Conservation (phyloP, 2,329 filamentous ascomycete genomes). For the Pseudopithomyces maydicus region DNA sequence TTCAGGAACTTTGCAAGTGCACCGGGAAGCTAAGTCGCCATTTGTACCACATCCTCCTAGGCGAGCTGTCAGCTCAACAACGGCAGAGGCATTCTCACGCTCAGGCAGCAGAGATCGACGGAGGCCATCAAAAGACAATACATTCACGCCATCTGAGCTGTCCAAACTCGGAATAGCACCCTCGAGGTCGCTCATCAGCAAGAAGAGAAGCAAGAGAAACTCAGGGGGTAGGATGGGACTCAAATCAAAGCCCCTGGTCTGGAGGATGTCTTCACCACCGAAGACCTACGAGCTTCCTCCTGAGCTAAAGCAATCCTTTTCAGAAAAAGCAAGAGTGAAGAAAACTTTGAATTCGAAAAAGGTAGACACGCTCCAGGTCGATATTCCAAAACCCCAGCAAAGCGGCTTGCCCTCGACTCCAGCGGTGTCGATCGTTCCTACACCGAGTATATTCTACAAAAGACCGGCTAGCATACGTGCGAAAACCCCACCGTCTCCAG, state of each 20-base stretch:
- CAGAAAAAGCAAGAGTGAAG: constrained; percentile 28
- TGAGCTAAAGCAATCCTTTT: constrained; percentile 19
- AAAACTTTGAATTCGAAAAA: constrained; percentile 27
- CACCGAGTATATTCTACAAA: constrained; percentile 37
- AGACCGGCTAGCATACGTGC: neutral
- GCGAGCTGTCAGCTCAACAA: constrained; percentile 33
- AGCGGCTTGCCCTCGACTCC: constrained; percentile 22
- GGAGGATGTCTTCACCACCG: constrained; percentile 13
- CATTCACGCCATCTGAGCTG: constrained; percentile 3
- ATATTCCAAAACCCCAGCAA: constrained; percentile 22
- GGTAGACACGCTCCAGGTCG: constrained; percentile 27
- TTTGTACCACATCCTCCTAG: constrained; percentile 24
- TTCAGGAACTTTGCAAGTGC: constrained; percentile 16
- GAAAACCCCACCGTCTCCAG: constrained; percentile 14
- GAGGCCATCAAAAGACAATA: constrained; percentile 8
- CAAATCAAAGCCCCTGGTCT: constrained; percentile 13
- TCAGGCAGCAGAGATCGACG: constrained; percentile 7
- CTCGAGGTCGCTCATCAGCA: constrained; percentile 14
- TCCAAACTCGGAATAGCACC: constrained; percentile 5
- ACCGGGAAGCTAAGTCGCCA: neutral
- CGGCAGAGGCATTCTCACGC: constrained; percentile 8
- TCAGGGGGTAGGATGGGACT: constrained; percentile 15
- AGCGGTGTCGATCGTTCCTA: constrained; percentile 34
- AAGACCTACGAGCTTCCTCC: constrained; percentile 7
- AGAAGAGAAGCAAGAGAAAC: constrained; percentile 15